Base-by-base conservation (phyloP, 2,329 filamentous ascomycete genomes). In the Botrytis cinerea region DNA sequence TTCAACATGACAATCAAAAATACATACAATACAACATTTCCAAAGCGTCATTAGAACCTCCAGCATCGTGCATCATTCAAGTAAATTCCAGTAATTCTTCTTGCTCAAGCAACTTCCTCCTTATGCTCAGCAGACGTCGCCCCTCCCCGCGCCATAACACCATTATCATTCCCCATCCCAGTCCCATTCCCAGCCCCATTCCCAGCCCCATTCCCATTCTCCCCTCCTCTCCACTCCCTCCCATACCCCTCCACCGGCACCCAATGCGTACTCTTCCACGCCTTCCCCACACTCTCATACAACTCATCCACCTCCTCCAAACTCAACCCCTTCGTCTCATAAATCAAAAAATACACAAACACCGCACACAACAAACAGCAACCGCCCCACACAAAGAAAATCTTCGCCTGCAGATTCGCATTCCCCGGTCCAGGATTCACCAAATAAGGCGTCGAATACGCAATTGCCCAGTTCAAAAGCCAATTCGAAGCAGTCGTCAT, bases 401-500 rank as follows among this genome's bases (percentile, higher is more conserved):
- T 74, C 35, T 76, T 76, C 5, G 77, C 70, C 9, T 72, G 64
- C 10, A 78, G 59, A 67, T 79, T 88, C 83, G 67, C 72, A 25
- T 71, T 71, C 0, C 59, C 67, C 0, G 87, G 83, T 75, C 88
- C 84, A 7, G 71, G 71, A 20, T 72, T 61, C 45, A 92, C 87
- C 82, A 93, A 89, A 85, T 91, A 93, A 18, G 91, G 91, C 4
- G 89, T 92, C 81, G 93, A 91, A 81, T 93, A 87, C 71, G 88
- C 86, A 76, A 89, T 88, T 79, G 86, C 86, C 83, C 90, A 93
- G 85, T 94, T 95, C 86, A 93, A 95, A 74, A 95, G 87, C 93
- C 93, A 97, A 88, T 97, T 97, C 80, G 90, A 93, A 72, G 93
- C 92, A 6, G 93, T 97, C 57, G 93, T 94, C 57, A 97, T 87